Evolutionary conservation across 1,139 yeast genomes (phyloP), one percentile per base, ranked within the genome.

Genomic region (Diutina pseudorugosa): DNA sequence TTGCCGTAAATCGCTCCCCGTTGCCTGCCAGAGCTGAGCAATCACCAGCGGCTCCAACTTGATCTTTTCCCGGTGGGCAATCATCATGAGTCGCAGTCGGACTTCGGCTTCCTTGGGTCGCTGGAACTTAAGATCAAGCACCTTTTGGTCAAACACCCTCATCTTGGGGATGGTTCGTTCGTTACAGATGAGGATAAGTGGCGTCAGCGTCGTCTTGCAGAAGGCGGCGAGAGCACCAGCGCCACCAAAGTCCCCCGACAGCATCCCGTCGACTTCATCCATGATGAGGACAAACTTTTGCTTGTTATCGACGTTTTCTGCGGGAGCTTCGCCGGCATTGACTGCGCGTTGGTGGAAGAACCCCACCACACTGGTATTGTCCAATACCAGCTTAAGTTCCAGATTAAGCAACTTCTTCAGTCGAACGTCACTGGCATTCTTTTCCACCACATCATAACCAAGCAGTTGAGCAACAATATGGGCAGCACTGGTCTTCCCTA

Each of bases 261-360:
- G 88, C 98, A 94, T 93, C 59, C 99, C 99, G 66, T 94, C 99
- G 36, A 94, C 98, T 69, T 94, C 99, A 68, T 94, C 99, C 98
- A 94, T 90, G 57, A 94, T 85, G 52, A 93, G 76, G 52, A 91
- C 90, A 59, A 91, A 82, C 54, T 65, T 71, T 48, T 64, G 62
- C 54, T 79, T 81, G 55, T 77, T 75, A 51, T 56, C 57, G 5
- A 51, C 48, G 16, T 48, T 49, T 18, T 55, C 56, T 21, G 51
- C 53, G 9, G 41, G 36, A 11, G 45, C 47, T 16, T 65, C 69
- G 40, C 70, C 65, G 49, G 49, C 40, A 27, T 25, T 27, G 8
- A 27, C 49, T 18, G 36, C 49, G 3, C 49, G 49, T 18, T 77
- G 71, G 55, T 73, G 72, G 69, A 88, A 83, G 62, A 72, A 89